Evolutionary conservation across 768 basidiomycete genomes (phyloP), one percentile per base, ranked within the genome.

Genomic region (Mycena leptocephala): DNA sequence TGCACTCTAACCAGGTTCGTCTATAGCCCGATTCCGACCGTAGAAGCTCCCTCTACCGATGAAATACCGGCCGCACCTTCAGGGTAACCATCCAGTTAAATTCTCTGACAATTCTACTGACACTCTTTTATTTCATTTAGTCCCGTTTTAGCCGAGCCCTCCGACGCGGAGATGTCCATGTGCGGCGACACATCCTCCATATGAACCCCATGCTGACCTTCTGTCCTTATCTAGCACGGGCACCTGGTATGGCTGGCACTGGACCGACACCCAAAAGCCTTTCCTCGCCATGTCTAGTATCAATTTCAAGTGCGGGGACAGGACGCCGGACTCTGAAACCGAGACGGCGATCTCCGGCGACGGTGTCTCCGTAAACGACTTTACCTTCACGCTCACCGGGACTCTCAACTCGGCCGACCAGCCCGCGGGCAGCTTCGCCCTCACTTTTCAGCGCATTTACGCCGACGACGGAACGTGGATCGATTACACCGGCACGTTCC

Each of bases 181-280:
- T 75, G 28, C 10, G 53, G n/a, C 0, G 33, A 24, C n/a, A 6
- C 24, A n/a, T n/a, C 20, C 16, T 41, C 13, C 35, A 11, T 64
- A 24, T 39, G 13, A n/a, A 4, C 63, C 11, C 5, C 28, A 9
- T 64, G 5, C 41, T 30, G 0, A 64, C 18, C 28, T 9, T 33
- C 24, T 41, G n/a, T n/a, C n/a, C 5, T 1, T 10, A 18, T 20
- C 22, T 55, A 76, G 74, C 18, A 32, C 74, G 1, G 74, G 74
- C 35, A 48, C 33, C 1, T 76, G 74, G 74, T 71, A 70, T 35
- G 74, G 74, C 13, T 76, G 13, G n/a, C 69, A 76, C 56, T 70
- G 62, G 69, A 70, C 74, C 53, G 69, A 70, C 6, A 41, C 22
- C 10, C 28, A 30, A 43, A 39, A 37, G 22, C 74, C 74, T n/a